Conservation (phyloP, 768 basidiomycete species). For the Crucibulum laeve region DNA sequence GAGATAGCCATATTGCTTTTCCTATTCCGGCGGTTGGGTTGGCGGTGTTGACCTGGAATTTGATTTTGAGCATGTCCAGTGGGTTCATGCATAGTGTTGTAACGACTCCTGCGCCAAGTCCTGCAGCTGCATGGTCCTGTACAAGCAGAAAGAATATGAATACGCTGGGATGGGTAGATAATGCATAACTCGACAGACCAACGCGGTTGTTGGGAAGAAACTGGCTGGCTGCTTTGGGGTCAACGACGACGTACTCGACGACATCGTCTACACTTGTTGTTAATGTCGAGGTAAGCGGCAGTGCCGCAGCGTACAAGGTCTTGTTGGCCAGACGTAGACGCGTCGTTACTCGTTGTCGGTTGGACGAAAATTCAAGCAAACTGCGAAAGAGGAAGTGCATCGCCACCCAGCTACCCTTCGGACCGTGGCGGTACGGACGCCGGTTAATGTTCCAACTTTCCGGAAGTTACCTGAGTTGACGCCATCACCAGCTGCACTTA, state of each 20-base stretch:
- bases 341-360: too few species aligned
- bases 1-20: constrained; percentile 69
- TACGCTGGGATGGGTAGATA: neutral
- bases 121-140: constrained; percentile 94
- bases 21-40: constrained; percentile 58
- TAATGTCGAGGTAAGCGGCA: too few species aligned
- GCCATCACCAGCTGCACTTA: too few species aligned
- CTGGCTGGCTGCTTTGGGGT: constrained; percentile 41
- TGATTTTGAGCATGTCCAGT: constrained; percentile 91
- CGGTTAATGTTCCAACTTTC: too few species aligned
- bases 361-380: too few species aligned
- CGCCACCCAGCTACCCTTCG: too few species aligned
- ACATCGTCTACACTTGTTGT: too few species aligned
- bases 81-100: constrained; percentile 97
- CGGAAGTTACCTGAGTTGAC: too few species aligned
- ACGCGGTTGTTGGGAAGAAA: constrained; percentile 46
- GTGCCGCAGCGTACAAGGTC: too few species aligned
- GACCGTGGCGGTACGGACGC: too few species aligned
- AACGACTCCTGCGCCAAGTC: constrained; percentile 88
- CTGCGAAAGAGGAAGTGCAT: too few species aligned
- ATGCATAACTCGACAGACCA: constrained; percentile 25
- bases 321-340: too few species aligned
- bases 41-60: constrained; percentile 82
- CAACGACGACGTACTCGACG: constrained; percentile 12
- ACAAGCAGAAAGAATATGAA: constrained; percentile 2